These are phyloP conservation scores for Aspergillus ustus DNA, from an alignment of 2,329 filamentous ascomycete species.

Conservation along the genomic window DNA sequence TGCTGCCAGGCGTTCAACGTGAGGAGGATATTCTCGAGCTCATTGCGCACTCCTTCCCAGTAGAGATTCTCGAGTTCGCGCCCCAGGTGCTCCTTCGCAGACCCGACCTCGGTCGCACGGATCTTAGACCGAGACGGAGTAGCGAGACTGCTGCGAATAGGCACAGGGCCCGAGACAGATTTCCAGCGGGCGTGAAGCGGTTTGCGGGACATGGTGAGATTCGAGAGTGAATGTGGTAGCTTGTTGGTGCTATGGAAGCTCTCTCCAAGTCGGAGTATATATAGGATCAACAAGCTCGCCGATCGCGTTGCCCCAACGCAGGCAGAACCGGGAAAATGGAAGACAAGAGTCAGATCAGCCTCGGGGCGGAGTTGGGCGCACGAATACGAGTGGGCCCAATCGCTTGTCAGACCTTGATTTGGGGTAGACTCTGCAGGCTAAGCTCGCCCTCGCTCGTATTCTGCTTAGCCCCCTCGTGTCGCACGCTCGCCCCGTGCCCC, in stretches of 20 bases:
- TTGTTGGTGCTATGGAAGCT: background rate
- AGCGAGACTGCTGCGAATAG: background rate
- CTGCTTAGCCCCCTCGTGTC: background rate
- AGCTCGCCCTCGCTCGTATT: background rate
- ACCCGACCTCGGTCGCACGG: background rate
- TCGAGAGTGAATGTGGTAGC: background rate
- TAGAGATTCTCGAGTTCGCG: constrained; percentile 39
- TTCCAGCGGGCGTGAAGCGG: background rate
- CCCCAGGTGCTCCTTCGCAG: constrained; percentile 24
- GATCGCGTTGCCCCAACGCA: background rate
- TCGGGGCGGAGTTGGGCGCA: constrained; percentile 2
- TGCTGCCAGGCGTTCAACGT: constrained; percentile 42
- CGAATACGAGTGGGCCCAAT: background rate
- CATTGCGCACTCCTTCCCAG: constrained; percentile 43
- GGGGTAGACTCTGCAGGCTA: background rate
- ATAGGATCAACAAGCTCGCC: background rate
- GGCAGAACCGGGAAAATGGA: background rate
- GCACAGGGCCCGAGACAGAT: background rate
- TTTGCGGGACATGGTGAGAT: constrained; percentile 2
- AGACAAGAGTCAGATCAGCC: background rate
- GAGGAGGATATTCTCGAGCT: constrained; percentile 41
- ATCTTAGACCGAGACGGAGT: background rate
- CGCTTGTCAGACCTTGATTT: background rate
- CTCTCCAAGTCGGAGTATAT: background rate
- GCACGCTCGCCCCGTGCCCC: background rate